phyloP scores from a whole-genome alignment of 306 rosid genomes.

The Benincasa hispida region DNA sequence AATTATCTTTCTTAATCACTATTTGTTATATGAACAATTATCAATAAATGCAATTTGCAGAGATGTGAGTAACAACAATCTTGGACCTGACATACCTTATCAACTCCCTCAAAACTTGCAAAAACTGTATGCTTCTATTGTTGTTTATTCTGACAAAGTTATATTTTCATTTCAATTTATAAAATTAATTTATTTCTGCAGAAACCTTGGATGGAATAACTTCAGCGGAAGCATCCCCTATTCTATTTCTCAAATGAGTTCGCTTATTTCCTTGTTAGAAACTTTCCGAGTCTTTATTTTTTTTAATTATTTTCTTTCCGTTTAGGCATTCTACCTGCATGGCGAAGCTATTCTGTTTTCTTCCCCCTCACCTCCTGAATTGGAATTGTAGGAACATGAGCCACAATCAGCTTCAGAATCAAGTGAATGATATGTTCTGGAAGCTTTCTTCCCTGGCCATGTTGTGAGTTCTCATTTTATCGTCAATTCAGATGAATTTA shows the following conservation, averaged over 20 bases:
- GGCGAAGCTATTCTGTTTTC: slow-evolving; percentile 6
- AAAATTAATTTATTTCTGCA: slow-evolving; percentile 20
- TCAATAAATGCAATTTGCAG: slow-evolving; percentile 28
- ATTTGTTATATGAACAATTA: background rate
- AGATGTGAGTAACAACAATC: slow-evolving; percentile 69
- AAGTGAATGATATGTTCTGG: slow-evolving; percentile 30
- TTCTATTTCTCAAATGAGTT: slow-evolving; percentile 37
- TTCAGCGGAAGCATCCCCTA: slow-evolving; percentile 59
- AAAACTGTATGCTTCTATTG: slow-evolving; percentile 50
- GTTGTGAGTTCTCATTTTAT: slow-evolving; percentile 49
- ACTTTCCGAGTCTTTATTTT: background rate
- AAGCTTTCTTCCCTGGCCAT: slow-evolving; percentile 59
- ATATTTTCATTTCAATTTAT: background rate
- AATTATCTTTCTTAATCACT: background rate
- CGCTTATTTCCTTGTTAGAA: slow-evolving; percentile 68
- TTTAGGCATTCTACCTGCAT: background rate
- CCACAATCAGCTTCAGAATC: slow-evolving; percentile 78
- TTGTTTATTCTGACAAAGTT: background rate
- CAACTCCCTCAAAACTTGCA: slow-evolving; percentile 58
- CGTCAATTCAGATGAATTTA: slow-evolving; percentile 2
- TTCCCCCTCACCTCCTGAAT: background rate
- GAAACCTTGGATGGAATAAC: slow-evolving; percentile 65
- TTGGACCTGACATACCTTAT: slow-evolving; percentile 48
- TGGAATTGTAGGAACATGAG: slow-evolving; percentile 54
- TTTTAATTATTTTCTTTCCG: background rate